Evolutionary conservation across 1,284 basidiomycete species (phyloP).

Genomic region (Ustilago lituana): DNA sequence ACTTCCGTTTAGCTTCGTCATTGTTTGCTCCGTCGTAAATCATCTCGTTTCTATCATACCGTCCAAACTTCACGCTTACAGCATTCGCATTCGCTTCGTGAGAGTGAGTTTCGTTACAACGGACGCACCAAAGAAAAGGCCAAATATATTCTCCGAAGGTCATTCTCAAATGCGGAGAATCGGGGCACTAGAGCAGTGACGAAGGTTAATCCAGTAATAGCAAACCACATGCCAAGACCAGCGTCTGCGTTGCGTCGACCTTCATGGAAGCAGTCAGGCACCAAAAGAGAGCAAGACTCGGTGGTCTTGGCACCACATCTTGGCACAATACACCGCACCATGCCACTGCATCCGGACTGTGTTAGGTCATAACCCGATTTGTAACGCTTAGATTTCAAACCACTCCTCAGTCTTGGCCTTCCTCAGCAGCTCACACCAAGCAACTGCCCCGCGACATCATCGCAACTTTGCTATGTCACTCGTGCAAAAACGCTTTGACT

Average conservation of each 20-base stretch:
- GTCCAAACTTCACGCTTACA: too few relatives aligned
- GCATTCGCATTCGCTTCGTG: too few relatives aligned
- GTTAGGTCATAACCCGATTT: background rate
- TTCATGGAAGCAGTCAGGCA: background rate
- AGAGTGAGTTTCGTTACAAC: too few relatives aligned
- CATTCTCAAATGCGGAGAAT: constrained; percentile 21
- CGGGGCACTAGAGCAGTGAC: background rate
- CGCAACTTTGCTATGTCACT: too few relatives aligned
- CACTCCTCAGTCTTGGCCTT: constrained; percentile 16
- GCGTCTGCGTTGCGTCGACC: constrained; percentile 14
- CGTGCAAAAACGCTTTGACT: too few relatives aligned
- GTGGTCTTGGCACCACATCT: constrained; percentile 15
- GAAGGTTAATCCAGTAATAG: constrained; percentile 5
- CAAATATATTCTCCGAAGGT: constrained; percentile 7
- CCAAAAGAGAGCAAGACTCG: constrained; percentile 33
- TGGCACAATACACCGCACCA: constrained; percentile 12
- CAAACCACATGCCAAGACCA: constrained; percentile 38
- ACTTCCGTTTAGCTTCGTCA: too few relatives aligned
- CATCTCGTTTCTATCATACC: too few relatives aligned
- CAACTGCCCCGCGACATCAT: too few relatives aligned
- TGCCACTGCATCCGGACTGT: background rate
- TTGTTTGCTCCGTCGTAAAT: too few relatives aligned
- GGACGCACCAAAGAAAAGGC: too few relatives aligned
- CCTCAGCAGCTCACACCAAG: too few relatives aligned
- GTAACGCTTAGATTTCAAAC: constrained; percentile 2